Evolutionary conservation across 192 early-diverging fungal genomes (phyloP), one percentile per base, ranked within the genome.

Genomic region (Chytriomyces sp.): DNA sequence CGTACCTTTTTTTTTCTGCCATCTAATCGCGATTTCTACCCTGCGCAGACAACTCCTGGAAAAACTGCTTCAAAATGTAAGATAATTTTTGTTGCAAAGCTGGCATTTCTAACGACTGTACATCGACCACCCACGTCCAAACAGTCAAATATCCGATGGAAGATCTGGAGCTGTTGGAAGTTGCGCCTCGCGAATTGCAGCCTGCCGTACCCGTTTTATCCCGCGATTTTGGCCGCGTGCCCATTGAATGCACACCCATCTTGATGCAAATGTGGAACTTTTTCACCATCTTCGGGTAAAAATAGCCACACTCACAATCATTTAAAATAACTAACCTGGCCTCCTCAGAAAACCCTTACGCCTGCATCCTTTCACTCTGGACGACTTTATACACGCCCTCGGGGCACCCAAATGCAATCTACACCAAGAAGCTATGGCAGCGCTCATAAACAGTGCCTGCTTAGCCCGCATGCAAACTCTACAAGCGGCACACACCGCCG

Each of bases 351-450:
- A 87, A 26, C 90, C 94, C 16, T 78, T 97, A 3, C 80, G 85
- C 45, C 75, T 96, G 26, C 80, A 81, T 8, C 90, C 93, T 5
- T 93, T 91, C 68, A 87, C 89, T n/a, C 82, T 97, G 45, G 91
- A 95, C 76, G 90, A 91, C 48, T 94, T 95, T 79, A 87, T 92
- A 61, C 72, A 88, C 4, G 89, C 91, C 5, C 80, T 96, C 0
- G 76, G 85, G 9, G 72, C 50, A 5, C 67, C 59, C 43, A 50
- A 68, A 47, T 59, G 35, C 50, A 10, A 23, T 24, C 45, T 77
- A 6, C 43, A 67, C 23, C 28, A 77, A 7, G 76, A 68, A 47
- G 23, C 60, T 11, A 69, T 77, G 64, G 76, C 65, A 43, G 7
- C 57, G 20, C 50, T 77, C 0, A 48, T 69, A 13, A 70, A 45